phyloP scores from a whole-genome alignment of 306 rosid species.

The Argentina anserina region DNA sequence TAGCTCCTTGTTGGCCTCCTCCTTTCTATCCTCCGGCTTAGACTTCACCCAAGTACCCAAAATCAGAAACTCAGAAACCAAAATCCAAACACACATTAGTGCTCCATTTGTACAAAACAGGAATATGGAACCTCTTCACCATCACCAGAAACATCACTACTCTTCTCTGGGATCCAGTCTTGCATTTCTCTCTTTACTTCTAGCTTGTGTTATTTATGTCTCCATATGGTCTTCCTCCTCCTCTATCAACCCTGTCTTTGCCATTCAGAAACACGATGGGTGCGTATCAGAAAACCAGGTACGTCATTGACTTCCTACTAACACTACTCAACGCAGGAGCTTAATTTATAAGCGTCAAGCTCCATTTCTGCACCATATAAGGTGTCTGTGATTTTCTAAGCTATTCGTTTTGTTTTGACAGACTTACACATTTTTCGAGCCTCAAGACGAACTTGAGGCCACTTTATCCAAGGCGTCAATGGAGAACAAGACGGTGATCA shows the following conservation, averaged over 20 bases:
- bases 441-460: slow-evolving; percentile 40
- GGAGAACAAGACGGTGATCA: slow-evolving; percentile 63
- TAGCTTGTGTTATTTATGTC: slow-evolving; percentile 29
- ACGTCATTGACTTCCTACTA: neutral
- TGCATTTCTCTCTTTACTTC: slow-evolving; percentile 26
- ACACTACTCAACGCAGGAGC: neutral
- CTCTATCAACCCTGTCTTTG: slow-evolving; percentile 21
- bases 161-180: slow-evolving; percentile 16
- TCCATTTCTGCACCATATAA: neutral
- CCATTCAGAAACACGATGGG: neutral
- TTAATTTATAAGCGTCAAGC: neutral
- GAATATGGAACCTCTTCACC: slow-evolving; percentile 27
- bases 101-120: neutral
- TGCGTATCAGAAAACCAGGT: slow-evolving; percentile 25
- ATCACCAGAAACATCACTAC: slow-evolving; percentile 17
- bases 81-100: neutral
- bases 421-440: neutral
- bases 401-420: slow-evolving; percentile 1
- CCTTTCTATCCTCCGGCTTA: neutral
- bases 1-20: neutral
- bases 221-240: slow-evolving; percentile 41
- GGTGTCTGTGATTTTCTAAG: neutral
- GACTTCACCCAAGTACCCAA: neutral
- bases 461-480: slow-evolving; percentile 48
- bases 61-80: neutral